Base-by-base conservation (phyloP, 2,329 filamentous ascomycete genomes). In the Aureobasidium sp. region DNA sequence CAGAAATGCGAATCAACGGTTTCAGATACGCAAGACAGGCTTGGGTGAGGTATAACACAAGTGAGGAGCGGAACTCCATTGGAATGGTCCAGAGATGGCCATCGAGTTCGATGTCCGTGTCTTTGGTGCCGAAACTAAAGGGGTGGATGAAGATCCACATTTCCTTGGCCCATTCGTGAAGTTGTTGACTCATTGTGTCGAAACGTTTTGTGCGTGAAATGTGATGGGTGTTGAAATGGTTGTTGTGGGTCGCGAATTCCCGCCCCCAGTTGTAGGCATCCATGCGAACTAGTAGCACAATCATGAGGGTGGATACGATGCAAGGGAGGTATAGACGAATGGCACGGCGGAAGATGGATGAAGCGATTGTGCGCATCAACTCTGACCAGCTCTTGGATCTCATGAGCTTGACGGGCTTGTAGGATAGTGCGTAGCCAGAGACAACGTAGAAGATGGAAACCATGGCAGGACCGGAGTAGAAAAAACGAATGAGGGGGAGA, bases 361-460 rank as follows among this genome's bases (percentile, higher is more conserved):
- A 44, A 2, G 41, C 55, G 25, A 69, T 52, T 2, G 62, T 63
- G 27, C 57, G 65, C 62, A 62, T 31, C 64, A 72, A 66, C 2
- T 71, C 72, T 53, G 73, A 68, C 72, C 72, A 52, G 20, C 53
- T 45, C 39, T 58, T 53, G 29, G 15, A 36, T 17, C 66, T 61
- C 61, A 64, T 64, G 17, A 63, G 63, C 44, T 62, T 64, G 25
- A 68, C 49, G 9, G 68, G 66, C 37, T 67, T 67, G 64, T 85
- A 78, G 31, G 79, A 81, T 12, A 87, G 75, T 2, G 83, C 84
- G 70, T 85, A 86, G 22, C 84, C 84, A 0, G 82, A 84, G 48
- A 86, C 82, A 67, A 85, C 79, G 68, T 85, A 86, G 75, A 87
- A 87, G 66, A 85, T 72, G 70, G 79, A 82, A 42, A 86, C 83